Evolutionary conservation across 345 rosid genomes (phyloP), one percentile per base, ranked within the genome.

Genomic region (Murraya koenigii): DNA sequence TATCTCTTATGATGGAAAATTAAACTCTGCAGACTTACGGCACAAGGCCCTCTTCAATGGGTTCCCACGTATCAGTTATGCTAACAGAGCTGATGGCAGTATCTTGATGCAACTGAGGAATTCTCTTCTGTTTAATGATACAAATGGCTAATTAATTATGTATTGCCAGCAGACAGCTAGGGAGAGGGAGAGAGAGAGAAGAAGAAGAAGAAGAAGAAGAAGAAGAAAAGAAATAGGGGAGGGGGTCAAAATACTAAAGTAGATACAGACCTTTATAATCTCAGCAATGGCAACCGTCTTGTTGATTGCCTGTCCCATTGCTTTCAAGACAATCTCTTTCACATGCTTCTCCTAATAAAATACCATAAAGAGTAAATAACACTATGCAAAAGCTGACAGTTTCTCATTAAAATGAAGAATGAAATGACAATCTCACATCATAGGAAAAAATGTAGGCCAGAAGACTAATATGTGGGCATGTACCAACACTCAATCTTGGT

Each of bases 271-370:
- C 90, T 94, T 94, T 39, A 94, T 80, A 71, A 89, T 89, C 89
- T 92, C 98, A 23, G 96, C 89, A 60, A 94, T 84, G 2, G 94
- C 87, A 28, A 94, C 98, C 3, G 97, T 92, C 79, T 94, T 94
- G 90, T 91, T 92, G 76, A 94, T 94, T 26, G 98, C 98, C 58
- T 90, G 97, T 28, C 98, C 98, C 98, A 94, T 94, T 73, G 98
- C 97, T 83, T 92, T 94, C 86, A 94, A 83, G 80, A 92, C 93
- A 84, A 92, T 86, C 65, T 92, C 94, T 71, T 82, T 86, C 69
- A 66, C 89, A 81, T 75, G 81, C 82, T 89, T 92, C 80, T 94
- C 97, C 98, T 92, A 49, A 61, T 55, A 77, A 19, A 68, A 69
- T 47, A 41, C 66, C 23, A 66, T 44, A 58, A 71, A 71, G 26